Conservation (phyloP, 345 rosid genomes). For the Combretum micranthum region DNA sequence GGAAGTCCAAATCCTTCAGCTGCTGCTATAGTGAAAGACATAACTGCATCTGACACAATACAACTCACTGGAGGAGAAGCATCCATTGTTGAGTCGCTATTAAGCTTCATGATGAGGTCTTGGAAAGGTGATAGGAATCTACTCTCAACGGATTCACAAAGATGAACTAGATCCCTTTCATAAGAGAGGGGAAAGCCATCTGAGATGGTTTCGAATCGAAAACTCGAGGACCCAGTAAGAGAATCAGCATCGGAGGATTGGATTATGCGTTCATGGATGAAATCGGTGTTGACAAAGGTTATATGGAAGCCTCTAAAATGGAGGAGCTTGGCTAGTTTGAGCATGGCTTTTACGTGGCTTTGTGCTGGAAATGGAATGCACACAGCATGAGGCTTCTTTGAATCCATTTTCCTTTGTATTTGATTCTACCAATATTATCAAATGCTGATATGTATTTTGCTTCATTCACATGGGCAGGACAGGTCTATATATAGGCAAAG, state of each 20-base stretch:
- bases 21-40: neutral
- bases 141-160: neutral
- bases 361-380: slow-evolving; percentile 7
- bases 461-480: too few relatives aligned
- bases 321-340: slow-evolving; percentile 12
- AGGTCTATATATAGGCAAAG: too few relatives aligned
- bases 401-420: too few relatives aligned
- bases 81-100: neutral
- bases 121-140: neutral
- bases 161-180: neutral
- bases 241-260: neutral
- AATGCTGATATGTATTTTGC: too few relatives aligned
- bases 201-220: neutral
- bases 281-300: slow-evolving; percentile 13
- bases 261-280: slow-evolving; percentile 3
- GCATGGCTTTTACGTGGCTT: slow-evolving; percentile 15
- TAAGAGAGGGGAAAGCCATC: neutral
- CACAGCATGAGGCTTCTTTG: slow-evolving; percentile 1
- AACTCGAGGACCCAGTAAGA: neutral
- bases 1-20: slow-evolving; percentile 7
- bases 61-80: slow-evolving; percentile 3
- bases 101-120: slow-evolving; percentile 2
- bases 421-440: too few relatives aligned
- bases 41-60: slow-evolving; percentile 4
- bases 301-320: slow-evolving; percentile 7